Conservation (phyloP, 331 rosid genomes). For the Acacia concinna region DNA sequence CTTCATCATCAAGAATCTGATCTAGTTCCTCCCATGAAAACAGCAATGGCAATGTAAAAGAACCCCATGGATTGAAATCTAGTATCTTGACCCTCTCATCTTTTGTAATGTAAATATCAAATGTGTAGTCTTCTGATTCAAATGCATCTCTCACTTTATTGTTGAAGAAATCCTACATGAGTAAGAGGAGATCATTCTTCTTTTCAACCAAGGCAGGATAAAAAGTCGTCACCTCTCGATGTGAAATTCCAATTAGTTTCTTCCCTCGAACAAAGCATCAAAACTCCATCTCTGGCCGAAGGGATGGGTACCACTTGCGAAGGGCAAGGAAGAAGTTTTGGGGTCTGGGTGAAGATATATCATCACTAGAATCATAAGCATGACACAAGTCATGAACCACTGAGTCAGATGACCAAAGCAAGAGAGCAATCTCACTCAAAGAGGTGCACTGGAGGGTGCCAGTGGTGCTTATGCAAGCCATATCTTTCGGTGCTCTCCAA, state of each 20-base stretch:
- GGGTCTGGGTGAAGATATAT: constrained; percentile 54
- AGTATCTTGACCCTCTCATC: constrained; percentile 59
- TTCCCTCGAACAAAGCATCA: constrained; percentile 61
- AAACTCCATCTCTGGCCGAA: constrained; percentile 79
- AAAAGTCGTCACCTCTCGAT: constrained; percentile 74
- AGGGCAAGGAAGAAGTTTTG: constrained; percentile 65
- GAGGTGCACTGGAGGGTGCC: constrained; percentile 59
- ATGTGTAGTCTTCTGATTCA: constrained; percentile 65
- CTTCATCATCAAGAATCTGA: constrained; percentile 29
- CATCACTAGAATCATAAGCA: constrained; percentile 76
- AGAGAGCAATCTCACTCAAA: constrained; percentile 70
- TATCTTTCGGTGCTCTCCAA: constrained; percentile 91
- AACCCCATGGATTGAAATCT: constrained; percentile 90
- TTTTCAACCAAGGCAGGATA: constrained; percentile 60
- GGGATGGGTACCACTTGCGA: constrained; percentile 71
- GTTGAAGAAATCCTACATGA: constrained; percentile 46
- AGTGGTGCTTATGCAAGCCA: constrained; percentile 72
- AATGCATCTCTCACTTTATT: constrained; percentile 42
- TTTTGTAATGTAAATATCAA: constrained; percentile 61
- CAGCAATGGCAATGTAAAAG: constrained; percentile 68
- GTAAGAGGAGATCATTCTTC: constrained; percentile 35
- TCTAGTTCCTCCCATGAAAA: constrained; percentile 79
- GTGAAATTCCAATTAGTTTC: constrained; percentile 69
- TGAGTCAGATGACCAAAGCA: constrained; percentile 75
- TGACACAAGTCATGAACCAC: constrained; percentile 76